Base-by-base conservation (phyloP, 2,329 filamentous ascomycete genomes). In the Nannizziopsis arthrosporioides region DNA sequence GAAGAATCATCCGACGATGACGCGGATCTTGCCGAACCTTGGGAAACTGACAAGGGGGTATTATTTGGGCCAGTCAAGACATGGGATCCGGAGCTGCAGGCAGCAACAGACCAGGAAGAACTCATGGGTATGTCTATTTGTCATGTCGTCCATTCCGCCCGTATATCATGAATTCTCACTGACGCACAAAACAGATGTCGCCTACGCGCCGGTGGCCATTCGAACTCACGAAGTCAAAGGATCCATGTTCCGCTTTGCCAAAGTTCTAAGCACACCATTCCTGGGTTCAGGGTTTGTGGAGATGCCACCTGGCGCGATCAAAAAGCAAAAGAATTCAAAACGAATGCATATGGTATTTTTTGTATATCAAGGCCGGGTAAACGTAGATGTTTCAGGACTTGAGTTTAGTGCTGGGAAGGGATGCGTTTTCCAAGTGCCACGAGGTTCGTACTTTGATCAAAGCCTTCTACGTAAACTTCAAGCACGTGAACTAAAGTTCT, bases 261-360 rank as follows among this genome's bases (percentile, higher is more conserved):
- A 95, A 70, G 84, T 90, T 52, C 76, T 93, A 49, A 85, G 81
- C 22, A 73, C 85, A 52, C 80, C 84, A 0, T 96, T 94, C 65
- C 86, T 96, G 64, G 89, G 88, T 31, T 83, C 84, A 8, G 92
- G 92, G 12, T 77, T 96, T 45, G 85, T 98, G 34, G 90, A 96
- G 59, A 71, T 98, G 44, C 85, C 87, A 5, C 82, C 86, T 0
- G 82, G 84, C 1, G 80, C 85, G 30, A 79, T 84, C 61, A 98
- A 98, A 72, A 80, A 82, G 56, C 78, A 82, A 42, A 96, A 96
- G 74, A 96, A 95, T 66, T 84, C 85, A 32, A 77, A 90, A 53
- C 89, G 85, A 69, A 96, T 95, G 86, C 88, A 95, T 62, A 92
- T 98, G 83, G 82, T 85, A 1, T 96, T 96, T 65, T 95, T 94